Conservation (phyloP, 331 rosid genomes). For the Quercus phellos region DNA sequence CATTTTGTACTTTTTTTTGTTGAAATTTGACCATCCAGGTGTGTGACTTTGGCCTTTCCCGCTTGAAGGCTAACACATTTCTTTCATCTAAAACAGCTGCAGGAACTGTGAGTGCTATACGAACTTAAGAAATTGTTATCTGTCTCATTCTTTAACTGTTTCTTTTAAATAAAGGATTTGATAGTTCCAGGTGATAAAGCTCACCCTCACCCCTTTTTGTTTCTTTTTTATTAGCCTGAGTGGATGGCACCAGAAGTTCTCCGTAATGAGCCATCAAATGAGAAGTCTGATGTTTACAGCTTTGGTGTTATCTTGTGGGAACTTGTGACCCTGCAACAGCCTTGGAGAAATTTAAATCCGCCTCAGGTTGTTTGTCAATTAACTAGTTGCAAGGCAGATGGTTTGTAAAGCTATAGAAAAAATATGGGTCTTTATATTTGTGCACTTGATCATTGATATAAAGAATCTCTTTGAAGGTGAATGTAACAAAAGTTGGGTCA, state of each 20-base stretch:
- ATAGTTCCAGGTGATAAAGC: conserved; percentile 25
- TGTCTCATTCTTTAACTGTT: background rate
- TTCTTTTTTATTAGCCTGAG: conserved; percentile 59
- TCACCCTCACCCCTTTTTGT: background rate
- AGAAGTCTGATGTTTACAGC: conserved; percentile 90
- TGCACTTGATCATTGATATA: conserved; percentile 2
- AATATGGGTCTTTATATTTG: background rate
- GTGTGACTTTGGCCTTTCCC: conserved; percentile 93
- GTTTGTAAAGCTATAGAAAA: conserved; percentile 10
- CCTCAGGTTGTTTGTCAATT: conserved; percentile 59
- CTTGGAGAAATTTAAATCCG: conserved; percentile 75
- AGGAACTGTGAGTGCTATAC: conserved; percentile 75
- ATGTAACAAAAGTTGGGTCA: background rate
- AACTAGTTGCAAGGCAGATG: background rate
- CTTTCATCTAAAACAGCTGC: conserved; percentile 95
- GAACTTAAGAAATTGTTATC: background rate
- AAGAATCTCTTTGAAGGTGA: background rate
- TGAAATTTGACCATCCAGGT: conserved; percentile 38
- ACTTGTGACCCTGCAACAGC: conserved; percentile 77
- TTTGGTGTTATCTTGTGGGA: conserved; percentile 97
- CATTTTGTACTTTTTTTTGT: background rate
- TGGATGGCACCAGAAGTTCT: conserved; percentile 99
- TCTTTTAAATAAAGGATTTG: conserved; percentile 9
- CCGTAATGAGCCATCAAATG: conserved; percentile 79
- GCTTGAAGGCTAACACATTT: conserved; percentile 78